phyloP scores from a whole-genome alignment of 2,329 filamentous ascomycete species.

The Alternaria angustiovoidea region DNA sequence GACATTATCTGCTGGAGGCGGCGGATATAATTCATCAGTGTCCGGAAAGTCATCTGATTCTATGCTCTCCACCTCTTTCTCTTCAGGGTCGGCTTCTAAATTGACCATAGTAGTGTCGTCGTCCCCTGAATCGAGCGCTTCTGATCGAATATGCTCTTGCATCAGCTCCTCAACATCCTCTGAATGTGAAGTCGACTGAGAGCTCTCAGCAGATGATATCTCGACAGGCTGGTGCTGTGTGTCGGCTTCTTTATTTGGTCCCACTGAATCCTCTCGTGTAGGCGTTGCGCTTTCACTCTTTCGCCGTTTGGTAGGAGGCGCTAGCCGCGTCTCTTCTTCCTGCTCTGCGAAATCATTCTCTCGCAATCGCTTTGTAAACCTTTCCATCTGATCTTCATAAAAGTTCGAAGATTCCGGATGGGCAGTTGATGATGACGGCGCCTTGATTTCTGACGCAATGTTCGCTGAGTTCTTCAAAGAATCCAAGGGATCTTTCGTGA shows the following conservation, averaged over 20 bases:
- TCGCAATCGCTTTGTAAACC: slow-evolving; percentile 31
- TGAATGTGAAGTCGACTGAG: slow-evolving; percentile 7
- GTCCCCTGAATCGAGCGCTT: not conserved
- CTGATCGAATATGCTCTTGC: slow-evolving; percentile 9
- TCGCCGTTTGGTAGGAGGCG: slow-evolving; percentile 26
- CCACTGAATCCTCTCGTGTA: not conserved
- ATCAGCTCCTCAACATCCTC: not conserved
- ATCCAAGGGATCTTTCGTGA: not conserved
- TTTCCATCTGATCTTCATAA: slow-evolving; percentile 30
- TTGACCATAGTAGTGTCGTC: slow-evolving; percentile 5
- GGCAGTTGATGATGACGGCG: slow-evolving; percentile 33
- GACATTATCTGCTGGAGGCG: slow-evolving; percentile 3
- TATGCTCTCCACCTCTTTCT: slow-evolving; percentile 19
- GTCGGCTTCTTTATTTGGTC: not conserved
- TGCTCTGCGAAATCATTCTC: slow-evolving; percentile 14
- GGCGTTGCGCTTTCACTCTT: slow-evolving; percentile 23
- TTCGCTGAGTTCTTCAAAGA: too few relatives aligned
- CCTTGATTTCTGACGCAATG: slow-evolving; percentile 12
- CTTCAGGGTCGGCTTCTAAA: not conserved
- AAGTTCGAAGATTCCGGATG: slow-evolving; percentile 35
- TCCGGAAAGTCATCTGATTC: slow-evolving; percentile 24
- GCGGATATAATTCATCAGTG: not conserved
- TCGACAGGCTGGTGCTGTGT: slow-evolving; percentile 30
- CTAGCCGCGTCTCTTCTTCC: slow-evolving; percentile 1
- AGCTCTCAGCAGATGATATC: slow-evolving; percentile 30